Base-by-base conservation (phyloP, 345 rosid genomes). In the Dovyalis caffra region DNA sequence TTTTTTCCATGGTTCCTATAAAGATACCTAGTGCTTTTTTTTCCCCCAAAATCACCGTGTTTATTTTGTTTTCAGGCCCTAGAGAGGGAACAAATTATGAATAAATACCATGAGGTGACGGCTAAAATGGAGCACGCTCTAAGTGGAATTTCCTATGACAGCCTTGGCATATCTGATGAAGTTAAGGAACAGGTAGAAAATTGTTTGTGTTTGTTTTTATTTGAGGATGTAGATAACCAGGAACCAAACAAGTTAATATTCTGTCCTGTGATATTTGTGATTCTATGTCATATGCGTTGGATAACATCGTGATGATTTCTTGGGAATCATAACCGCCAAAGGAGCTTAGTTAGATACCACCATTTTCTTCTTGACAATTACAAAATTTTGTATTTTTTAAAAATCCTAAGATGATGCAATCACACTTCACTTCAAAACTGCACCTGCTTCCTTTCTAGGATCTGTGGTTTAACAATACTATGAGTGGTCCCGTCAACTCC, bases 161-260 rank as follows among this genome's bases (percentile, higher is more conserved):
- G 81, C 69, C 93, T 95, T 20, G 98, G 91, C 71, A 93, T 95
- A 74, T 91, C 98, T 4, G 98, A 93, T 82, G 99, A 95, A 91
- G 98, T 95, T 70, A 95, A 91, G 76, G 99, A 95, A 75, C 99
- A 91, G 96, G 99, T 95, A 80, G 20, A 70, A 31, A 34, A 62
- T 61, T 58, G 31, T 25, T 18, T 2, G 61, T 62, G 66, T 28
- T 64, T 23, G 25, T 49, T 61, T 68, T 29, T 51, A n/a, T 64
- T 68, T 34, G 43, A 56, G 65, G 37, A 61, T 33, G 9, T 49
- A 18, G 56, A 49, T 53, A 40, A 16, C 35, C 20, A 20, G 32
- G 69, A 71, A 60, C 56, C 73, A 63, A 68, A 38, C 51, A 16
- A 31, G 64, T 29, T 40, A 10, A 33, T 49, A 21, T 57, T 51